Evolutionary conservation across 441 rosid genomes (phyloP).

Genomic region (Syzygium syzygioides): DNA sequence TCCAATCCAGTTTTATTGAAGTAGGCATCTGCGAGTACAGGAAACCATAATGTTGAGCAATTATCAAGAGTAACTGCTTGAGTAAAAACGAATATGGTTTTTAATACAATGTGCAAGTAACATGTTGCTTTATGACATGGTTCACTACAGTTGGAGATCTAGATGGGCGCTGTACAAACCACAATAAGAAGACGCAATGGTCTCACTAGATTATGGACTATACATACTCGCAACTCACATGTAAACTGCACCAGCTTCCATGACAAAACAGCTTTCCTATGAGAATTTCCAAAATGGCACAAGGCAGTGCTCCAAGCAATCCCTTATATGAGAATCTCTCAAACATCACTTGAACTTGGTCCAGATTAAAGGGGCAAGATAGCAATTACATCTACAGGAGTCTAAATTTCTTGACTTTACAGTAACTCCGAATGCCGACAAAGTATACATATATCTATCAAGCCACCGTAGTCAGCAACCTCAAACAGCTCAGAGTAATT

Average conservation of each 20-base stretch:
- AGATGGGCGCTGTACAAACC: no score
- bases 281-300: not conserved
- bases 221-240: no score
- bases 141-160: not conserved
- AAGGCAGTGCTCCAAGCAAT: not conserved
- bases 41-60: not conserved
- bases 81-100: not conserved
- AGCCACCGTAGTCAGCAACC: not conserved
- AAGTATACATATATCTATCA: not conserved
- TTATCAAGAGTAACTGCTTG: not conserved
- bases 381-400: not conserved
- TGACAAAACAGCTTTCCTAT: not conserved
- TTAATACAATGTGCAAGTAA: not conserved
- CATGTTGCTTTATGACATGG: not conserved
- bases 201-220: not conserved
- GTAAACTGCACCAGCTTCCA: not conserved
- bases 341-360: not conserved
- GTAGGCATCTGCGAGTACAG: constrained; percentile 53
- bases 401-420: not conserved
- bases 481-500: not conserved
- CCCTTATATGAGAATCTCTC: not conserved
- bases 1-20: constrained; percentile 89
- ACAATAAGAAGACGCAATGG: no score
- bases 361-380: not conserved
- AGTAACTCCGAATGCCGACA: not conserved